Conservation (phyloP, 345 rosid genomes). For the Lumnitzera racemosa region DNA sequence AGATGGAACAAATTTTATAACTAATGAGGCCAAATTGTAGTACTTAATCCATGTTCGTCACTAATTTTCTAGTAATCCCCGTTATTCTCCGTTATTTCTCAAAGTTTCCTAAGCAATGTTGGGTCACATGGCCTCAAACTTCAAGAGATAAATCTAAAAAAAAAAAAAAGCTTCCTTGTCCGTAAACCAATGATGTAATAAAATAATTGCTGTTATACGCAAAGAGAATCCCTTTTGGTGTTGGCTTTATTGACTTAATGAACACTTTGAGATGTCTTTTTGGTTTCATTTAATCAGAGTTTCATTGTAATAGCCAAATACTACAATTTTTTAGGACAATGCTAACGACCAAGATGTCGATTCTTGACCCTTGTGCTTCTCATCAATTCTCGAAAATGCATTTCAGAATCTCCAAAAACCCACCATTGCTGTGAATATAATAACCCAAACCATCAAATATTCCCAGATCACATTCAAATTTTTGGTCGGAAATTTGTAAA, state of each 20-base stretch:
- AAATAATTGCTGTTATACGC: no score
- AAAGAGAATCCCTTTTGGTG: no score
- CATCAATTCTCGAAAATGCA: conserved; percentile 14
- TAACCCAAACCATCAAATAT: not conserved
- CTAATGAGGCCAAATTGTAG: no score
- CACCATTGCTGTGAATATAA: not conserved
- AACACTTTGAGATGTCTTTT: no score
- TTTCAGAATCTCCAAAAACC: conserved; percentile 14
- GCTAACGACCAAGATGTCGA: conserved; percentile 15
- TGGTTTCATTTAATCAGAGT: no score
- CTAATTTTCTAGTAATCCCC: no score
- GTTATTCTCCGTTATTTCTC: not conserved
- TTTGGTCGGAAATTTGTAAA: conserved; percentile 9
- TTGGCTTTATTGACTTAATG: no score
- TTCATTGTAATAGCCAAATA: no score
- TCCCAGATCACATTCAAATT: conserved; percentile 4
- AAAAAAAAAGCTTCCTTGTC: not conserved
- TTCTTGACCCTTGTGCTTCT: conserved; percentile 13
- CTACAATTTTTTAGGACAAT: not conserved
- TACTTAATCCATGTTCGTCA: no score
- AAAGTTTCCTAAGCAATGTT: not conserved
- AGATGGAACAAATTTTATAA: no score
- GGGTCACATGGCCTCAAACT: conserved; percentile 5
- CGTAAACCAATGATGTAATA: no score
- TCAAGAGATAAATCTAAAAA: not conserved